A percentile compares a stretch with the other conserved stretches of the same genome.
Evolutionary conservation across 1,139 yeast genomes (phyloP).

Genomic region (Candida glucosophila): DNA sequence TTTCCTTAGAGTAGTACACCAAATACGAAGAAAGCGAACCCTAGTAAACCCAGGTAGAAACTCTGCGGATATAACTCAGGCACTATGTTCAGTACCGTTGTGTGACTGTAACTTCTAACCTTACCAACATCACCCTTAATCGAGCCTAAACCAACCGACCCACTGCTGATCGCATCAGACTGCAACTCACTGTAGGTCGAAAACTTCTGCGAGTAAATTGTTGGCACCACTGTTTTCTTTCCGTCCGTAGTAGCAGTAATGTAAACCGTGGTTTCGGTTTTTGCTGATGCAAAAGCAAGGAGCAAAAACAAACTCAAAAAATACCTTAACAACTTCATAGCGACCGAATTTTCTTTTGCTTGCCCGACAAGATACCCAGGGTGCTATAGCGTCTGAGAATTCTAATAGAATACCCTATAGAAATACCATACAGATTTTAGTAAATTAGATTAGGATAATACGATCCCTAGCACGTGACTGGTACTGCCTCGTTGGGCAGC

Average conservation of each 20-base stretch:
- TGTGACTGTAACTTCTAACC: constrained; percentile 21
- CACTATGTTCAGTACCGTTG: constrained; percentile 13
- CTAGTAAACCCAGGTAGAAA: constrained; percentile 9
- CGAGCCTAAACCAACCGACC: constrained; percentile 31
- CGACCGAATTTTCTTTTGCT: too few relatives aligned
- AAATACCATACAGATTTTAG: too few relatives aligned
- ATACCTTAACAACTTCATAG: constrained; percentile 3
- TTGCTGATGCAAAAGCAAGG: constrained; percentile 5
- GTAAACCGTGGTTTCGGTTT: constrained; percentile 21
- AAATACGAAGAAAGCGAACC: constrained; percentile 8
- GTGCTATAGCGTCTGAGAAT: too few relatives aligned
- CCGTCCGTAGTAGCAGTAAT: constrained; percentile 29
- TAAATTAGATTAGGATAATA: too few relatives aligned
- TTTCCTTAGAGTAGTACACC: constrained; percentile 8
- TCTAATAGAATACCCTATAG: too few relatives aligned
- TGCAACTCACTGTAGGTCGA: constrained; percentile 14
- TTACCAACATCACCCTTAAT: constrained; percentile 26
- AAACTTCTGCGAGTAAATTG: constrained; percentile 25
- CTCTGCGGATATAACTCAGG: constrained; percentile 2
- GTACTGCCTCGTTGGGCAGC: too few relatives aligned
- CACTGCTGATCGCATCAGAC: constrained; percentile 15
- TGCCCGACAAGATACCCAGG: too few relatives aligned
- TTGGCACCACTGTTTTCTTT: constrained; percentile 16
- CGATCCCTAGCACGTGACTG: too few relatives aligned
- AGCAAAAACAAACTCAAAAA: constrained; percentile 3